A percentile compares a stretch with the other conserved stretches of the same genome.
Conservation (phyloP, 2,329 filamentous ascomycete genomes). For the Penicillium psychrosexuale region DNA sequence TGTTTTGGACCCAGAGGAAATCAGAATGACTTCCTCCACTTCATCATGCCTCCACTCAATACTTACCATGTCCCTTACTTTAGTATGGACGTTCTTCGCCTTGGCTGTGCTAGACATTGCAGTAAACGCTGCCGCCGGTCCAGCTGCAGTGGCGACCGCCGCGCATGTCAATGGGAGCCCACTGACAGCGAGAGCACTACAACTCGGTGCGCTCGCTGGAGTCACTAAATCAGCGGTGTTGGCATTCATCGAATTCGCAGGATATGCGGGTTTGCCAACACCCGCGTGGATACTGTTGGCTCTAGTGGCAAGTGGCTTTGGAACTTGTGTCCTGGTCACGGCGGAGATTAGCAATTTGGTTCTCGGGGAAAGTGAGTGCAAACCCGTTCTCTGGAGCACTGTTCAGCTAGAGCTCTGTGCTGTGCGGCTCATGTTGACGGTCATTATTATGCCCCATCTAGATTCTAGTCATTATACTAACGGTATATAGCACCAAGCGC, state of each 20-base stretch:
- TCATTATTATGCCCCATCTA: neutral
- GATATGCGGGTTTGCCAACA: slow-evolving; percentile 12
- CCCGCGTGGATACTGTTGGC: slow-evolving; percentile 15
- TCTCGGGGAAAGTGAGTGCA: slow-evolving; percentile 13
- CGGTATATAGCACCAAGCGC: slow-evolving; percentile 10
- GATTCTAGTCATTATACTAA: neutral
- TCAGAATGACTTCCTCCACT: neutral
- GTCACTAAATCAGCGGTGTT: slow-evolving; percentile 16
- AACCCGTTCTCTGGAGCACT: neutral
- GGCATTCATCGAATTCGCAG: slow-evolving; percentile 14
- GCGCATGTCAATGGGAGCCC: slow-evolving; percentile 13
- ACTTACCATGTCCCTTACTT: neutral
- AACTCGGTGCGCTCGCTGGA: slow-evolving; percentile 13
- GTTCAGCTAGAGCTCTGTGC: neutral
- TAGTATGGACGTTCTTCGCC: slow-evolving; percentile 17
- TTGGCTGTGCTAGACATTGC: slow-evolving; percentile 17
- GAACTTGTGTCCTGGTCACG: slow-evolving; percentile 15
- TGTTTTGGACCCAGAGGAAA: too few relatives aligned
- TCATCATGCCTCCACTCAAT: neutral
- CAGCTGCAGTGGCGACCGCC: slow-evolving; percentile 17
- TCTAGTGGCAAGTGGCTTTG: slow-evolving; percentile 15
- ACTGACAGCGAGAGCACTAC: slow-evolving; percentile 14
- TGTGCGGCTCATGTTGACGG: neutral
- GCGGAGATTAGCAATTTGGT: slow-evolving; percentile 17
- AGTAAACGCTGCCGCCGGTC: slow-evolving; percentile 16